Evolutionary conservation across 148 eudicot species (phyloP).

Genomic region (Heliosperma pusillum): DNA sequence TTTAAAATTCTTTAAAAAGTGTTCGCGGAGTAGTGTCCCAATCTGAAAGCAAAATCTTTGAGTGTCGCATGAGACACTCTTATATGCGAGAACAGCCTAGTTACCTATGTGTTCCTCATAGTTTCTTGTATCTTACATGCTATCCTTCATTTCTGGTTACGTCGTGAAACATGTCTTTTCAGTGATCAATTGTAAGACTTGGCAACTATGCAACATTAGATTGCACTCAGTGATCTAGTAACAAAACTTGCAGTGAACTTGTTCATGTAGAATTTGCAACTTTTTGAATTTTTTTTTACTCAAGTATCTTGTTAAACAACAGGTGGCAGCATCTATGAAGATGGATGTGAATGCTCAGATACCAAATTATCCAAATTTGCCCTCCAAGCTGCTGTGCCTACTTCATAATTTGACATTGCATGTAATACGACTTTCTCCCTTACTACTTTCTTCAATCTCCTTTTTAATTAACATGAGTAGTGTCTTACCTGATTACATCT

Average conservation of each 20-base stretch:
- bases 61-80: too few species aligned
- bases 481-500: not conserved
- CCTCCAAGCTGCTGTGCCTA: constrained; percentile 79
- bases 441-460: not conserved
- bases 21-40: not conserved
- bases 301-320: constrained; percentile 3
- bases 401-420: constrained; percentile 87
- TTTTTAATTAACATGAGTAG: too few species aligned
- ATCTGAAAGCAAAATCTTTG: not conserved
- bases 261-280: not conserved
- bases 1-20: not conserved
- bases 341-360: constrained; percentile 81
- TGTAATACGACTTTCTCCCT: constrained; percentile 35
- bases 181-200: not conserved
- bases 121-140: not conserved
- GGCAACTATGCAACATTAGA: not conserved
- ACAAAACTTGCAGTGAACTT: not conserved
- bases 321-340: constrained; percentile 98
- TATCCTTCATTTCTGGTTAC: too few species aligned
- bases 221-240: not conserved
- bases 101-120: not conserved
- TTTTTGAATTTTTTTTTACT: not conserved
- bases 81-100: not conserved
- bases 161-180: not conserved
- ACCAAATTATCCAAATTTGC: constrained; percentile 87